Conservation (phyloP, 2,329 filamentous ascomycete species). For the Microthyrium microscopicum region DNA sequence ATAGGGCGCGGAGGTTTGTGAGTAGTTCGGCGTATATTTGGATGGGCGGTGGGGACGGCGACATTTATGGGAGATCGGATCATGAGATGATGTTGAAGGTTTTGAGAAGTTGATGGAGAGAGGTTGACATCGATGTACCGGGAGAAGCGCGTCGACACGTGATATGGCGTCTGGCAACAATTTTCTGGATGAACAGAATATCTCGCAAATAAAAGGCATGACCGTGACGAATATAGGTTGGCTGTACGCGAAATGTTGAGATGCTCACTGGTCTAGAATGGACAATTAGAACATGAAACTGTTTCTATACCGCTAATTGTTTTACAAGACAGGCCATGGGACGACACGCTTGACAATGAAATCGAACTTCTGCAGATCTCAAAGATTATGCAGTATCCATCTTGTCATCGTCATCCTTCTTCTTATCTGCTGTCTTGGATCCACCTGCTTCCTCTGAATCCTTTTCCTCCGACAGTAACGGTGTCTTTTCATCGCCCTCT, state of each 20-base stretch:
- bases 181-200: neutral
- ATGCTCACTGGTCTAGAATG: too few species aligned
- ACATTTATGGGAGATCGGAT: neutral
- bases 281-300: too few species aligned
- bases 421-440: conserved; percentile 26
- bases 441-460: conserved; percentile 45
- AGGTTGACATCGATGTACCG: neutral
- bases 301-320: too few species aligned
- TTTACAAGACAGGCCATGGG: too few species aligned
- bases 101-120: neutral
- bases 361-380: neutral
- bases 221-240: too few species aligned
- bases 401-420: conserved; percentile 49
- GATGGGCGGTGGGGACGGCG: conserved; percentile 11
- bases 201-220: too few species aligned
- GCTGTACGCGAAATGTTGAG: too few species aligned
- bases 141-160: neutral
- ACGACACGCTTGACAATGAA: neutral
- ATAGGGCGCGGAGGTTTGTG: conserved; percentile 42
- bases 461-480: conserved; percentile 46
- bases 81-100: conserved; percentile 3
- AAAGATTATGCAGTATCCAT: conserved; percentile 68
- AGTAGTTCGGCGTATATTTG: conserved; percentile 43
- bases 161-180: neutral
- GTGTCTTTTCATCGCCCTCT: conserved; percentile 45